Evolutionary conservation across 371 early-diverging fungal genomes (phyloP).

Genomic region (Lichtheimia ornata): DNA sequence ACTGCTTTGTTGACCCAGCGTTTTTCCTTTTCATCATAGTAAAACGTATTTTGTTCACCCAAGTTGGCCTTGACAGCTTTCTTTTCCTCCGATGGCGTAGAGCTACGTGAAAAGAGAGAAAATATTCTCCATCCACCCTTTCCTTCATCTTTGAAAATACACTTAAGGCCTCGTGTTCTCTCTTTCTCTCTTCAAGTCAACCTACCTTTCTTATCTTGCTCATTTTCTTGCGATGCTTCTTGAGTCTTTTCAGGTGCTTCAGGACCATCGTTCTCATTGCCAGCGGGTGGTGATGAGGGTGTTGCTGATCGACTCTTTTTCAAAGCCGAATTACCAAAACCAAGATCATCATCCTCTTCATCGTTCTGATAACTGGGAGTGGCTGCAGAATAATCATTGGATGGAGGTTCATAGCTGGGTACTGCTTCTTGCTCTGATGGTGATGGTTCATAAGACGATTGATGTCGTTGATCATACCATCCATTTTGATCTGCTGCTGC

Average conservation of each 20-base stretch:
- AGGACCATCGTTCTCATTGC: constrained; percentile 4
- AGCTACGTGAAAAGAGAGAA: constrained; percentile 44
- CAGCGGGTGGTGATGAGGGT: constrained; percentile 9
- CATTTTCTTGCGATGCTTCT: constrained; percentile 9
- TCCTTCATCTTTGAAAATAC: constrained; percentile 1
- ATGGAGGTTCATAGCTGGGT: constrained; percentile 18
- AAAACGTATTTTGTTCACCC: constrained; percentile 68
- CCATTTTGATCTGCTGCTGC: not conserved
- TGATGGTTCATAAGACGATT: constrained; percentile 2
- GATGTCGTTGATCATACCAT: constrained; percentile 11
- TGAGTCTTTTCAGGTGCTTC: constrained; percentile 11
- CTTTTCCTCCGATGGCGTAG: constrained; percentile 38
- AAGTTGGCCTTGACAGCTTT: constrained; percentile 68
- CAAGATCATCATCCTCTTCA: constrained; percentile 50
- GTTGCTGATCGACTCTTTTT: constrained; percentile 22
- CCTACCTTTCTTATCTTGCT: constrained; percentile 12
- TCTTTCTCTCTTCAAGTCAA: constrained; percentile 17
- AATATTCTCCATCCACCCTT: constrained; percentile 54
- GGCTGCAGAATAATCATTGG: not conserved
- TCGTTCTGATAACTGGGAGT: not conserved
- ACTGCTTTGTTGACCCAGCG: constrained; percentile 61
- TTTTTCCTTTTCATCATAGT: constrained; percentile 66
- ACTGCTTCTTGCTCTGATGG: constrained; percentile 7
- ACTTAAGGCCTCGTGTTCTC: not conserved
- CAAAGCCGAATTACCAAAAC: constrained; percentile 53